Base-by-base conservation (phyloP, 345 rosid genomes). In the Brassica nigra region DNA sequence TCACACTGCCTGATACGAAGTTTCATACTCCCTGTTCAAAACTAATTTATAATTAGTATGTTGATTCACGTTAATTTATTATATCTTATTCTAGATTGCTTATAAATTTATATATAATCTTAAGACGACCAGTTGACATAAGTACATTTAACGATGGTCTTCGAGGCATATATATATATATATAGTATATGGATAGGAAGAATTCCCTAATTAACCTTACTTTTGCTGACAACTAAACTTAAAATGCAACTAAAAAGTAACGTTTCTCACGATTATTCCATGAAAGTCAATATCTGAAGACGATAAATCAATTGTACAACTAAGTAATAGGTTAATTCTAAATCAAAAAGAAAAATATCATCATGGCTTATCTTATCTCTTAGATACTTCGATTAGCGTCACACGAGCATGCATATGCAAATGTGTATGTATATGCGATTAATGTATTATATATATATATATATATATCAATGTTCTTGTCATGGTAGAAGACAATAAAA, bases 401-500 rank as follows among this genome's bases (percentile, higher is more conserved):
- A 34, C 39, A 6, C 6, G 37, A 34, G 37, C 6, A 34, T 34
- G 37, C 6, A 34, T 34, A 34, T 34, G 37, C 33, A 30, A 30
- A 30, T 23, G 2, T 23, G 27, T 23, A 23, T 23, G 27, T 23
- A 23, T 23, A 23, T 23, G 27, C 27, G 27, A 23, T 23, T 23
- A 23, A 23, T 23, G 27, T 23, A 23, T 23, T 23, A 23, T 23
- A 23, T 23, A 23, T 23, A 23, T 23, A 23, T 33, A 33, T 39
- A 39, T 39, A 39, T 9, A 39, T 39, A 39, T 10, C 47, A 39
- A 39, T 39, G 47, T 39, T 39, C 54, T 47, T 47, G 54, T 47
- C 54, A 70, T 58, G 72, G 74, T 71, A 59, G 66, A 78, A 70
- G 76, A n/a, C 7, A 33, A 78, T 37, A 6, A 28, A 78, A 78